Evolutionary conservation across 139 green algal species (phyloP).

Genomic region (Haematococcus sp.): DNA sequence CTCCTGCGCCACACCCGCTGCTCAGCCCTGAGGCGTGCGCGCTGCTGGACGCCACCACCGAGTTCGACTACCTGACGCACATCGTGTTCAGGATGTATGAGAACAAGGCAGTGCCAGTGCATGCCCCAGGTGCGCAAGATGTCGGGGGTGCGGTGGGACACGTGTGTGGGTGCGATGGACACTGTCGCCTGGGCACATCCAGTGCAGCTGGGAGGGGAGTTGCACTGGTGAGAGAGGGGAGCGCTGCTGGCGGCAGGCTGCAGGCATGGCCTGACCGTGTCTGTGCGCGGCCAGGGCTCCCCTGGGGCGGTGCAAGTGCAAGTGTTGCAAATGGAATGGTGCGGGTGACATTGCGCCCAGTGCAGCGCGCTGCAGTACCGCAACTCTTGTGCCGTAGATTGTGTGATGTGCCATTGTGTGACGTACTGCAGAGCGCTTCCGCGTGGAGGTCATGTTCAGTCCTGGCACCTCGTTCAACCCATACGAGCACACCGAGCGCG

Average conservation of each 20-base stretch:
- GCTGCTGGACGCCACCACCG: conserved; percentile 54
- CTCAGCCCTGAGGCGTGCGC: conserved; percentile 32
- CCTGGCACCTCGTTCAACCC: conserved; percentile 75
- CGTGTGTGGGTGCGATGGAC: background rate
- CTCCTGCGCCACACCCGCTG: conserved; percentile 14
- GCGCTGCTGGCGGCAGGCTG: too few species aligned
- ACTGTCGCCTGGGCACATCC: background rate
- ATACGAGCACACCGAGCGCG: conserved; percentile 8
- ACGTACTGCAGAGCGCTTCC: conserved; percentile 76
- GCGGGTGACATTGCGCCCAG: too few species aligned
- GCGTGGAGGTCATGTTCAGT: conserved; percentile 81
- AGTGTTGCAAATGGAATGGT: too few species aligned
- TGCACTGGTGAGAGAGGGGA: too few species aligned
- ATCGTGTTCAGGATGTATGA: conserved; percentile 97
- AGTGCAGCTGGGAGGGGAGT: conserved; percentile 14
- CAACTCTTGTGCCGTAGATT: too few species aligned
- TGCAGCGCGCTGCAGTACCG: too few species aligned
- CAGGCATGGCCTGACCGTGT: too few species aligned
- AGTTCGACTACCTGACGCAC: conserved; percentile 96
- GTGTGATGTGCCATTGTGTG: too few species aligned
- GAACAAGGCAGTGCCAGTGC: conserved; percentile 75
- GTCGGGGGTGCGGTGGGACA: background rate
- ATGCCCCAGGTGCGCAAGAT: conserved; percentile 7
- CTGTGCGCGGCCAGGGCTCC: too few species aligned
- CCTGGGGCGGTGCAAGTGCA: too few species aligned